phyloP scores from a whole-genome alignment of 177 flowering plant genomes.

The Vitis hybrid region DNA sequence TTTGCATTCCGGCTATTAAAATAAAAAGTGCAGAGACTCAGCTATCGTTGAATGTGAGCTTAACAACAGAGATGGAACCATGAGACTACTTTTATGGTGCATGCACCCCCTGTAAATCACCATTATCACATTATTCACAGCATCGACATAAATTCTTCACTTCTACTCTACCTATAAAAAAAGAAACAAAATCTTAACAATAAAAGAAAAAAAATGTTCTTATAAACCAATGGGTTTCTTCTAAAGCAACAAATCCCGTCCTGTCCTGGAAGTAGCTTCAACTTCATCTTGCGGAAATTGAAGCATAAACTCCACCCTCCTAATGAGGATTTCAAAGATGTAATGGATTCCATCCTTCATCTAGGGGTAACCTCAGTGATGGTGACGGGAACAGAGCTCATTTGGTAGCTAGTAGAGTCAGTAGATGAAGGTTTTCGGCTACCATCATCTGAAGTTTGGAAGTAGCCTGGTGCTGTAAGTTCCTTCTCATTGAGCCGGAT shows the following conservation, averaged over 20 bases:
- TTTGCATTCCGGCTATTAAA: too few species aligned
- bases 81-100: too few species aligned
- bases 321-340: neutral
- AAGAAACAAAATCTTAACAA: neutral
- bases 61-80: too few species aligned
- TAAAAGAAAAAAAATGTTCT: neutral
- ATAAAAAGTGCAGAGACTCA: too few species aligned
- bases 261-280: neutral
- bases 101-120: too few species aligned
- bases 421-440: conserved; percentile 14
- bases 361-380: conserved; percentile 69
- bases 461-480: conserved; percentile 78
- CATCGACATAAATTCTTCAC: too few species aligned
- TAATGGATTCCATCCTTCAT: conserved; percentile 28
- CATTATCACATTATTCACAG: too few species aligned
- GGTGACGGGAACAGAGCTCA: conserved; percentile 49
- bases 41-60: too few species aligned
- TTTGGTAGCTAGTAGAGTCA: conserved; percentile 29
- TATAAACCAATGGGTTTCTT: too few species aligned
- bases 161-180: too few species aligned
- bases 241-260: neutral
- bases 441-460: conserved; percentile 28
- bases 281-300: neutral
- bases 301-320: neutral
- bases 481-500: conserved; percentile 65